Evolutionary conservation across 2,329 filamentous ascomycete genomes (phyloP).

Genomic region (Trichophyton rubrum): DNA sequence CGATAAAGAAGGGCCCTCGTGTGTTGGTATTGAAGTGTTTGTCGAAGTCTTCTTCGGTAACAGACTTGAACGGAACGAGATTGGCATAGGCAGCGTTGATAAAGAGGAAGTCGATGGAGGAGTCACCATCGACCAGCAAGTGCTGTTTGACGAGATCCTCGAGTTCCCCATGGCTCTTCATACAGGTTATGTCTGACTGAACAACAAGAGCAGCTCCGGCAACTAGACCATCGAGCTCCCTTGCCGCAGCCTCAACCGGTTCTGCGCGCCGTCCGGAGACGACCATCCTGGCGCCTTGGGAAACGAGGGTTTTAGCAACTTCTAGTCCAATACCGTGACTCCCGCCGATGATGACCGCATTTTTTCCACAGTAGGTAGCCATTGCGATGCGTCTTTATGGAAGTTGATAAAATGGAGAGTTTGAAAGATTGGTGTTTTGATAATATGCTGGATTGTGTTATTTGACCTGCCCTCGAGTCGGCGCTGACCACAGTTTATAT

Average conservation of each 20-base stretch:
- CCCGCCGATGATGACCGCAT: slow-evolving; percentile 31
- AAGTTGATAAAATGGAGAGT: background rate
- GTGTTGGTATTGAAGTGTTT: slow-evolving; percentile 11
- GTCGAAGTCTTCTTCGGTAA: slow-evolving; percentile 8
- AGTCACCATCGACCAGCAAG: background rate
- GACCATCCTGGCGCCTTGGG: slow-evolving; percentile 28
- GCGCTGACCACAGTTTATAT: background rate
- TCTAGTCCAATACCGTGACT: slow-evolving; percentile 33
- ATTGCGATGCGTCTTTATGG: background rate
- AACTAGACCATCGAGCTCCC: slow-evolving; percentile 5
- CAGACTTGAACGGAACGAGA: background rate
- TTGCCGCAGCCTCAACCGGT: slow-evolving; percentile 5
- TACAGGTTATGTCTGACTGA: slow-evolving; percentile 11
- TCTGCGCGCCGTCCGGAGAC: slow-evolving; percentile 22
- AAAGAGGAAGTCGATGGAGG: slow-evolving; percentile 11
- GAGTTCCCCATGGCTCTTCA: slow-evolving; percentile 4
- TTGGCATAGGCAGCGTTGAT: slow-evolving; percentile 9
- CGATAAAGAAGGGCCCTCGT: slow-evolving; percentile 10
- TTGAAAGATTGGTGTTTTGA: background rate
- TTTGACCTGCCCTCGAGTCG: background rate
- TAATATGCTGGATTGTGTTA: background rate
- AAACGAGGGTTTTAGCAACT: slow-evolving; percentile 27
- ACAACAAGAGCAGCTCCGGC: slow-evolving; percentile 3
- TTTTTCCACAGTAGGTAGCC: slow-evolving; percentile 18
- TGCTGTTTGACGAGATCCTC: slow-evolving; percentile 2